Percentiles rank a stretch among this genome's conserved stretches.
Conservation (phyloP, 176 grass and related monocot genomes). For the Tillandsia fasciculata region DNA sequence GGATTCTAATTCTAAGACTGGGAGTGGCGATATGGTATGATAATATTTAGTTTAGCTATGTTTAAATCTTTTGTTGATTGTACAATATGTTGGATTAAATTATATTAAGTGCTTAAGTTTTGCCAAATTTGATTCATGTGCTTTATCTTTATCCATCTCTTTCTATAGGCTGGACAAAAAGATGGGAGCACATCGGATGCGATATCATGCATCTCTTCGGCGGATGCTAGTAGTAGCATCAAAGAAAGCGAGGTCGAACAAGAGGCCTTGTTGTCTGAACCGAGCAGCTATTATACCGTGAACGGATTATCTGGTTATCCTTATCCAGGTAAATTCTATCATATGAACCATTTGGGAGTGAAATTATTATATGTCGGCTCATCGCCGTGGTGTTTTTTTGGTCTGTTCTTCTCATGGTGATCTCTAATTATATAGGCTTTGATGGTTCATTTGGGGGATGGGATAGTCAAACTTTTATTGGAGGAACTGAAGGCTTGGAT, state of each 20-base stretch:
- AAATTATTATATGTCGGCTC: neutral
- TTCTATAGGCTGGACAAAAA: slow-evolving; percentile 2
- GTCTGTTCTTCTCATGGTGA: neutral
- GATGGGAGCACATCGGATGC: slow-evolving; percentile 12
- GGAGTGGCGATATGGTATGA: slow-evolving; percentile 4
- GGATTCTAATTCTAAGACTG: neutral
- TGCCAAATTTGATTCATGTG: neutral
- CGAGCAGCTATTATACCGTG: neutral
- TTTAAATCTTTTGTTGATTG: neutral
- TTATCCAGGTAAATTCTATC: slow-evolving; percentile 1
- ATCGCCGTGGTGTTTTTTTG: neutral
- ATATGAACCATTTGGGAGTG: neutral
- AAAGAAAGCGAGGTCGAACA: slow-evolving; percentile 7
- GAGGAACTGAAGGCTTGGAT: slow-evolving; percentile 2
- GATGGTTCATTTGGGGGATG: slow-evolving; percentile 8
- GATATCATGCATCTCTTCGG: slow-evolving; percentile 5
- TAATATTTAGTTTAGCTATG: neutral
- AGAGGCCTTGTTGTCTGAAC: neutral
- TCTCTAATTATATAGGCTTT: neutral
- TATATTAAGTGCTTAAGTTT: neutral
- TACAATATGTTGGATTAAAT: neutral
- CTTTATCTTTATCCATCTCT: neutral
- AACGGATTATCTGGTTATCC: neutral
- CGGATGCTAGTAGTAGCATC: neutral
- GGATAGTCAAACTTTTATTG: neutral